Base-by-base conservation (phyloP, 139 green algal species). In the Chlorella sp. region DNA sequence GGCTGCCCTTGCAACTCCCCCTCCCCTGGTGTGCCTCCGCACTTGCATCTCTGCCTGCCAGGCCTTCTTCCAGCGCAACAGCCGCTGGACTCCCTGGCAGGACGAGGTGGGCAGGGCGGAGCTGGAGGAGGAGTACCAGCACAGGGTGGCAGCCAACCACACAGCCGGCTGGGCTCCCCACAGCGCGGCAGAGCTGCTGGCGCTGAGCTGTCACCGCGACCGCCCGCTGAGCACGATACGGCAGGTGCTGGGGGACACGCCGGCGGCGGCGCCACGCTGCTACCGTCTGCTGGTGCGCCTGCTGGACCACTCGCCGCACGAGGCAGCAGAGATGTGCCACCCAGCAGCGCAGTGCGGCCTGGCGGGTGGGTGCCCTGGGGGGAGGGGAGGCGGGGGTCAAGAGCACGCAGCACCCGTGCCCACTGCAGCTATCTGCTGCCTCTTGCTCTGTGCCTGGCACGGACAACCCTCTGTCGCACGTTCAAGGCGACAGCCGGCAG, bases 281-380 rank as follows among this genome's bases (percentile, higher is more conserved):
- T 91, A 93, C 83, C 91, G 89, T 3, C 77, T 83, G 48, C 57
- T 91, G 66, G 91, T 87, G 76, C 90, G 80, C 18, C 36, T 93
- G 68, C 21, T 93, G 66, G 88, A 69, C 14, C 85, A 87, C 83
- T 34, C 30, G 68, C 91, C 90, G 5, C n/a, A 61, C 18, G 48
- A 91, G n/a, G 61, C 86, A 0, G 40, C 36, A 2, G 42, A 78
- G n/a, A 88, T 91, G 57, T 89, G 86, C 68, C 77, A 89, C 36
- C 61, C 80, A 11, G 60, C 39, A 18, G 68, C 60, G 5, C 34
- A 57, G n/a, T 91, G 85, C 30, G 89, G 81, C 16, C 68, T 88
- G 42, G 42, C 37, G 61, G 83, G 83, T 79, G 61, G 0, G 80
- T 1, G 32, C 7, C 64, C 11, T 9, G 64, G 16, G 64, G 64